These are phyloP conservation scores for Cryptococcus wingfieldii DNA, from an alignment of 1,284 basidiomycete species.

Conservation along the genomic window DNA sequence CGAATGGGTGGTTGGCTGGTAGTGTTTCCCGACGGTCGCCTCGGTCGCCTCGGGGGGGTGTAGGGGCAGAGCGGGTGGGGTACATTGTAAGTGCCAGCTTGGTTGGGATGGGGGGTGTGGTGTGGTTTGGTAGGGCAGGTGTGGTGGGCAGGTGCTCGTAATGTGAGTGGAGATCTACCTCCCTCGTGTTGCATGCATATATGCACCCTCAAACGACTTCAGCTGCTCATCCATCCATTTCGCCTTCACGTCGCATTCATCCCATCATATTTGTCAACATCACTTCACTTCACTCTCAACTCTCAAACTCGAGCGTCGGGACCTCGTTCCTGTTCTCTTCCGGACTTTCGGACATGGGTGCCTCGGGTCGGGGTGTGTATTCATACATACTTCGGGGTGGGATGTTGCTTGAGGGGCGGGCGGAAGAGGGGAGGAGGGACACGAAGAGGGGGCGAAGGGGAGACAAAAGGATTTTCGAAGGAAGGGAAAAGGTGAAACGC, in stretches of 20 bases:
- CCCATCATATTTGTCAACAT: not conserved
- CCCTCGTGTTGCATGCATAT: not conserved
- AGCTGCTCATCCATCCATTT: constrained; percentile 1
- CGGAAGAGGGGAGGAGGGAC: not conserved
- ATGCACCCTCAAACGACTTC: not conserved
- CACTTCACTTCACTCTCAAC: too few species aligned
- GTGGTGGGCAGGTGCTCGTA: not conserved
- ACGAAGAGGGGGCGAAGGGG: too few species aligned
- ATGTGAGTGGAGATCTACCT: not conserved
- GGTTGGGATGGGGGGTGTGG: not conserved
- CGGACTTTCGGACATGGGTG: too few species aligned
- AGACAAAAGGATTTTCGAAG: too few species aligned
- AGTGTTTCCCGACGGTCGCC: not conserved
- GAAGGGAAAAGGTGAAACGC: too few species aligned
- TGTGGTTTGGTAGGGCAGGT: not conserved
- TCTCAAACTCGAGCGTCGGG: too few species aligned
- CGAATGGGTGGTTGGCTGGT: constrained; percentile 21
- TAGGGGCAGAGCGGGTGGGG: constrained; percentile 17
- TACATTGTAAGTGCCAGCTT: constrained; percentile 8
- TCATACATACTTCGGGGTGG: too few species aligned
- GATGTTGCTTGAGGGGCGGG: too few species aligned
- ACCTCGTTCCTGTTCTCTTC: too few species aligned
- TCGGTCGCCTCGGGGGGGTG: not conserved
- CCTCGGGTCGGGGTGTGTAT: too few species aligned
- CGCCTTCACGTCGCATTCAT: not conserved